Conservation (phyloP, 2,329 filamentous ascomycete species). For the Parascedosporium putredinis region DNA sequence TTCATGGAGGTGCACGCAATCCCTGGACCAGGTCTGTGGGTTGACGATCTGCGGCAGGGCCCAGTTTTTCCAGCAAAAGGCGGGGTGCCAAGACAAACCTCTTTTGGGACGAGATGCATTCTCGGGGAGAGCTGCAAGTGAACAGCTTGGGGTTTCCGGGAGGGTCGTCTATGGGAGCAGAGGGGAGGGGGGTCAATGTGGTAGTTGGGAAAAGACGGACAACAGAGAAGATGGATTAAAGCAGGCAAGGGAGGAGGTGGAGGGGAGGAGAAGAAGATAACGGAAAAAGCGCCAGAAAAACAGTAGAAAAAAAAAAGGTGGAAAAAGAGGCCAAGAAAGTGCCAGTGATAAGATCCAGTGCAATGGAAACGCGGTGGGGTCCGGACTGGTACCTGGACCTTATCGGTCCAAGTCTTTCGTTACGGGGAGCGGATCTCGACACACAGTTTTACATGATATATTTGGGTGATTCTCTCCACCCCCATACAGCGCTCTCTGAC, state of each 20-base stretch:
- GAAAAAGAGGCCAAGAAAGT: not conserved
- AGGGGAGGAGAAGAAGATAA: too few relatives aligned
- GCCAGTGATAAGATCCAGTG: not conserved
- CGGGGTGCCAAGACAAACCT: constrained; percentile 24
- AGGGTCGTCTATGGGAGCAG: not conserved
- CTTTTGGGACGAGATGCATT: constrained; percentile 40
- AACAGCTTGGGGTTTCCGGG: too few relatives aligned
- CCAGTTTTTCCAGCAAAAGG: not conserved
- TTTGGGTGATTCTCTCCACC: not conserved
- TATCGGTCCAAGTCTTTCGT: not conserved
- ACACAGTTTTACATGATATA: not conserved
- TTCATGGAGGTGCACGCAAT: too few relatives aligned
- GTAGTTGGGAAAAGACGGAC: not conserved
- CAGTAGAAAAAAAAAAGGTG: constrained; percentile 5
- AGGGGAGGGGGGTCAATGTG: not conserved
- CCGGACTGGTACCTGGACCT: not conserved
- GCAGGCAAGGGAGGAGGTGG: not conserved
- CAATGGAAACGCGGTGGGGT: not conserved
- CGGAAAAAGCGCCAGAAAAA: too few relatives aligned
- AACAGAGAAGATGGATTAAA: not conserved
- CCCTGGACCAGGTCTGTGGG: not conserved
- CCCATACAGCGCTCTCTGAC: too few relatives aligned
- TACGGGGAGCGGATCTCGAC: not conserved
- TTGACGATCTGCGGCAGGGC: not conserved
- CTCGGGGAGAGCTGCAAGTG: constrained; percentile 3